phyloP scores from a whole-genome alignment of 2,329 filamentous ascomycete species.

The Diaporthe citriasiana region DNA sequence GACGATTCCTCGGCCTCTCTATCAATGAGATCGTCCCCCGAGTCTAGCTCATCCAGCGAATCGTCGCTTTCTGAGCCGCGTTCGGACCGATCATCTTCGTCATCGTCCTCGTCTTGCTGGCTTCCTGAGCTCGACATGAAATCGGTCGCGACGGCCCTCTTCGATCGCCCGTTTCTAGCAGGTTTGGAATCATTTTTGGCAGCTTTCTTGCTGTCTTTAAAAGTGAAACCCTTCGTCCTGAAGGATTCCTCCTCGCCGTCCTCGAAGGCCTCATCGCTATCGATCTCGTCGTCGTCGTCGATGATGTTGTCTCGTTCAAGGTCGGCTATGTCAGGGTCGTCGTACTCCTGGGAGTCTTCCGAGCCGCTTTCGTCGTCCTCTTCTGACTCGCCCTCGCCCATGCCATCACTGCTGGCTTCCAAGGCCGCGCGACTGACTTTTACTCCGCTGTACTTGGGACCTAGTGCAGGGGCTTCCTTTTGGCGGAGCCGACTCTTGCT shows the following conservation, averaged over 20 bases:
- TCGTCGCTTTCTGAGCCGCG: constrained; percentile 49
- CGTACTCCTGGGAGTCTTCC: constrained; percentile 57
- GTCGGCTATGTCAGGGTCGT: constrained; percentile 69
- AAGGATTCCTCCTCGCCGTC: constrained; percentile 89
- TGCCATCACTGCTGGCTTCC: constrained; percentile 68
- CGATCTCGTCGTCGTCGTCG: constrained; percentile 70
- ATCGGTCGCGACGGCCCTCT: constrained; percentile 67
- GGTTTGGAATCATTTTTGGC: constrained; percentile 52
- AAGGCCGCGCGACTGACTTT: constrained; percentile 79
- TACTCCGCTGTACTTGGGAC: constrained; percentile 84
- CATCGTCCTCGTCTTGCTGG: constrained; percentile 54
- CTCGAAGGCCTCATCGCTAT: constrained; percentile 79
- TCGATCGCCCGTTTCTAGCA: constrained; percentile 45
- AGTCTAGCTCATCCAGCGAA: constrained; percentile 17
- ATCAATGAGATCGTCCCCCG: constrained; percentile 48
- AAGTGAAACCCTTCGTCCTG: constrained; percentile 72
- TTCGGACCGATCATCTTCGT: constrained; percentile 52
- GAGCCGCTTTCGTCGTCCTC: constrained; percentile 50
- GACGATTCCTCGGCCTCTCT: constrained; percentile 42
- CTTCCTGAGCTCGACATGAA: constrained; percentile 62
- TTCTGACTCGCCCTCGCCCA: constrained; percentile 61
- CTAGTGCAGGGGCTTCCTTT: constrained; percentile 76
- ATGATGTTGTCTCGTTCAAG: constrained; percentile 67
- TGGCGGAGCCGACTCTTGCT: constrained; percentile 88
- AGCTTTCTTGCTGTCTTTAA: constrained; percentile 65